phyloP scores from a whole-genome alignment of 257 asterid species.

The Apocynum venetum region DNA sequence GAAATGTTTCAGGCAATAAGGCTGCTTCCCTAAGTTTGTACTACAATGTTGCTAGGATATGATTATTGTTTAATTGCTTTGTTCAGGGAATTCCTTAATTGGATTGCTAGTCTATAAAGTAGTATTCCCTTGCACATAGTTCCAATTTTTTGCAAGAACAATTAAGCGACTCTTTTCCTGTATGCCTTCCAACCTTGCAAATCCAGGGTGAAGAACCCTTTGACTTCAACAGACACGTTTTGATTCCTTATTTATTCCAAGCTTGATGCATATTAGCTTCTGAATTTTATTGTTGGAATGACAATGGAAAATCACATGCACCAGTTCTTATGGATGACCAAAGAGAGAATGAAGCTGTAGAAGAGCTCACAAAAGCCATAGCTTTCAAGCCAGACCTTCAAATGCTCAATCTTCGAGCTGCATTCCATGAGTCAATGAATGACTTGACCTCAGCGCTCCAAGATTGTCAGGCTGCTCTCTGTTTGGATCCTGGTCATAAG shows the following conservation, averaged over 20 bases:
- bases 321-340: conserved; percentile 63
- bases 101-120: neutral
- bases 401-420: conserved; percentile 59
- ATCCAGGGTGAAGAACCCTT: neutral
- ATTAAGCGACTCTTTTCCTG: neutral
- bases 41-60: neutral
- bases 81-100: neutral
- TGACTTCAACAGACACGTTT: neutral
- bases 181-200: neutral
- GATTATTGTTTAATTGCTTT: no score
- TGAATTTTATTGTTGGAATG: conserved; percentile 8
- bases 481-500: conserved; percentile 56
- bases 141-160: neutral
- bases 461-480: conserved; percentile 60
- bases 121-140: neutral
- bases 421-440: conserved; percentile 55
- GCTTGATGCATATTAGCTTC: neutral
- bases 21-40: neutral
- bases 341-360: conserved; percentile 49
- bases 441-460: conserved; percentile 40
- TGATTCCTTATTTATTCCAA: neutral
- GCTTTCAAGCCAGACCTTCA: conserved; percentile 53
- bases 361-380: conserved; percentile 50
- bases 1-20: neutral
- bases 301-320: conserved; percentile 16